A percentile compares a stretch with the other conserved stretches of the same genome.
Evolutionary conservation across 2,329 filamentous ascomycete species (phyloP).

Genomic region (Neurospora sp.): DNA sequence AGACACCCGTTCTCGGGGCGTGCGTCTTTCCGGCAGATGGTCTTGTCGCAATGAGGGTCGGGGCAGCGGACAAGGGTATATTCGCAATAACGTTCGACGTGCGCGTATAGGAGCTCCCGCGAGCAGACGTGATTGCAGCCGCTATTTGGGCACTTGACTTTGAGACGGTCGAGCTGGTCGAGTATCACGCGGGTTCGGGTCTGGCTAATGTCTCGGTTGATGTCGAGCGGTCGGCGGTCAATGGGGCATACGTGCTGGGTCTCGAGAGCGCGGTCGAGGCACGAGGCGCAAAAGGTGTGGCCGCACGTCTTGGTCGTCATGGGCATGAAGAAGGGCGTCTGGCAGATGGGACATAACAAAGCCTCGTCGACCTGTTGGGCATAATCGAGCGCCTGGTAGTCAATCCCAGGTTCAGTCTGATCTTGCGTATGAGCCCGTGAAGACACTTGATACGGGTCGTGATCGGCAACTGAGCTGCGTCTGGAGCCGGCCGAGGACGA

Average conservation of each 20-base stretch:
- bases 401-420: slow-evolving; percentile 13
- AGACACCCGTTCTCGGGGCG: slow-evolving; percentile 41
- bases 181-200: slow-evolving; percentile 33
- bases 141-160: slow-evolving; percentile 48
- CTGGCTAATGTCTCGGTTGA: slow-evolving; percentile 24
- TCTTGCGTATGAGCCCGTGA: not conserved
- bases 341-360: slow-evolving; percentile 37
- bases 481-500: not conserved
- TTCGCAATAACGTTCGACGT: slow-evolving; percentile 46
- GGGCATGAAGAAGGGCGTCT: slow-evolving; percentile 48
- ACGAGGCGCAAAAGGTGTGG: slow-evolving; percentile 54
- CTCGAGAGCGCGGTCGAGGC: slow-evolving; percentile 36
- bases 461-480: not conserved
- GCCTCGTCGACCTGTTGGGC: slow-evolving; percentile 23
- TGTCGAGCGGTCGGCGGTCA: slow-evolving; percentile 37
- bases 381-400: slow-evolving; percentile 25
- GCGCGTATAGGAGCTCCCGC: slow-evolving; percentile 44
- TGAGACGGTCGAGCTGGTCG: slow-evolving; percentile 50
- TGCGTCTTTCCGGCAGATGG: slow-evolving; percentile 39
- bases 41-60: slow-evolving; percentile 39
- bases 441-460: not conserved
- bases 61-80: slow-evolving; percentile 48
- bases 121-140: slow-evolving; percentile 42
- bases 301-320: slow-evolving; percentile 49
- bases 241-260: slow-evolving; percentile 43